Percentiles rank a stretch among this genome's conserved stretches.
These are phyloP conservation scores for Nitzschia putrida DNA, from an alignment of 108 stramenopile genomes.

Conservation along the genomic window DNA sequence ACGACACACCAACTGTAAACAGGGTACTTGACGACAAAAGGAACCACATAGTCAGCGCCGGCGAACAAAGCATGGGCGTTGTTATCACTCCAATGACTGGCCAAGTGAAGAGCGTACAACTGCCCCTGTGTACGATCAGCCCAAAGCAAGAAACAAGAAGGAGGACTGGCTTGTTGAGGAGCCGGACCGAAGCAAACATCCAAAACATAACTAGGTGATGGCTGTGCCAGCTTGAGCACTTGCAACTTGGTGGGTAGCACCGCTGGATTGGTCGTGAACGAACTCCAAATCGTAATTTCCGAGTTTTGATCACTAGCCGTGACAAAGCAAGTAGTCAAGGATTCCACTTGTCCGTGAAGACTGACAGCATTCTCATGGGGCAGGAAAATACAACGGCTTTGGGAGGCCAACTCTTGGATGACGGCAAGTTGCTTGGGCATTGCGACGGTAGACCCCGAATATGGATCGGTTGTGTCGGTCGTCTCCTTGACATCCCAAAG, in stretches of 20 bases:
- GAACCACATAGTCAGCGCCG: slow-evolving; percentile 75
- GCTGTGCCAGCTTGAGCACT: slow-evolving; percentile 44
- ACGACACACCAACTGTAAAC: slow-evolving; percentile 62
- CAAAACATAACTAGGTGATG: slow-evolving; percentile 46
- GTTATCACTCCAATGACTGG: slow-evolving; percentile 48
- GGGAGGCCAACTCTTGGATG: slow-evolving; percentile 9
- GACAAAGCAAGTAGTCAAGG: slow-evolving; percentile 69
- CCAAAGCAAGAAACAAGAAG: slow-evolving; percentile 67
- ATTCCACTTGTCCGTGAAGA: background rate
- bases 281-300: slow-evolving; percentile 68
- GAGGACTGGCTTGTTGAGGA: slow-evolving; percentile 41
- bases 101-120: slow-evolving; percentile 61
- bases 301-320: slow-evolving; percentile 60
- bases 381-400: slow-evolving; percentile 52
- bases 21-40: slow-evolving; percentile 66
- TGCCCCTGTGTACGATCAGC: slow-evolving; percentile 51
- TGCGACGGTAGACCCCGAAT: slow-evolving; percentile 7
- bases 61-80: slow-evolving; percentile 35
- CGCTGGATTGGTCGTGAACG: slow-evolving; percentile 41
- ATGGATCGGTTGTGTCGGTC: background rate
- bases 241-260: slow-evolving; percentile 46
- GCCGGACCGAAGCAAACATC: slow-evolving; percentile 58
- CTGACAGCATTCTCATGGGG: slow-evolving; percentile 53
- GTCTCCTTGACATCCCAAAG: slow-evolving; percentile 65
- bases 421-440: slow-evolving; percentile 17